Evolutionary conservation across 2,329 filamentous ascomycete genomes (phyloP), one percentile per base, ranked within the genome.

Genomic region (Gaeumannomyces tritici): DNA sequence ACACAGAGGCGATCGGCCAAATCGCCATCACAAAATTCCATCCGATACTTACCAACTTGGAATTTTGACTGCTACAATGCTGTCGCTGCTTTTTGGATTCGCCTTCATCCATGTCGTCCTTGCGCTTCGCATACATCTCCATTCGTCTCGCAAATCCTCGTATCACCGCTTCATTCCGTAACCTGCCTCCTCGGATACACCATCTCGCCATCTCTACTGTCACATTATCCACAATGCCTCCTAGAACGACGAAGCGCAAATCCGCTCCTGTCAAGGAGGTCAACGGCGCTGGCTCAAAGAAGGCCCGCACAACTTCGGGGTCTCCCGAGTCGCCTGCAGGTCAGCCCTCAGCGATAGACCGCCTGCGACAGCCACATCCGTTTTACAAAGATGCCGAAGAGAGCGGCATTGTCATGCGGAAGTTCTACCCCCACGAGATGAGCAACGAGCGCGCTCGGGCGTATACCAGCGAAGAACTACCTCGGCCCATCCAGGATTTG

Each of bases 381-480:
- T 76, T 77, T 55, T 70, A 77, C n/a, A 69, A 73, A 21, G 73
- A 78, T 27, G 74, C 79, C 11, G 80, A 83, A 65, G 73, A 79
- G 27, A 67, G 87, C 66, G 87, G 86, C 24, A 85, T 90, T 60
- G 84, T 90, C 0, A 77, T 89, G 47, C 85, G 88, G 55, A 82
- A 89, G 59, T 96, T 87, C 75, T 97, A 96, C 68, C 91, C 91
- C 0, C 83, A 84, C 1, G 91, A 96, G 71, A 96, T 97, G 87
- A 89, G 82, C 75, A 95, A 91, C 69, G 84, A 83, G 60, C 86
- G 92, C 54, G 92, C 89, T 61, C 78, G 80, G 6, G 86, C 88
- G 61, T 97, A 96, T 74, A 89, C 83, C 62, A 75, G 81, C n/a
- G 81, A 88, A 61, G 80, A 84, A 59, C 77, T 96, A 4, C 82